A percentile compares a stretch with the other conserved stretches of the same genome.
These are phyloP conservation scores for Helichrysum umbraculigerum DNA, from an alignment of 129 eudicot species.

Conservation along the genomic window DNA sequence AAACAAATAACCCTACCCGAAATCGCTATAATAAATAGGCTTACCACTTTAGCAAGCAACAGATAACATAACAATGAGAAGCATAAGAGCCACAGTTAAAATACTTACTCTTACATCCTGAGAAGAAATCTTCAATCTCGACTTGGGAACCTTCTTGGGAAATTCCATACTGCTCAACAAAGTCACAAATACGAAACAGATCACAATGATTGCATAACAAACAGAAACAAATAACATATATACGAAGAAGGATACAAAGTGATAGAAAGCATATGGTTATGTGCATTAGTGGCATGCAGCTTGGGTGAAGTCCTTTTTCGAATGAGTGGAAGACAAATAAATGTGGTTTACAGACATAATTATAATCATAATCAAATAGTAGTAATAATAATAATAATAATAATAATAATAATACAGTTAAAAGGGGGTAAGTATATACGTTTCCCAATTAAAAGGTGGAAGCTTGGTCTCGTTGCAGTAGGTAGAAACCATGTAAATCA, in stretches of 20 bases:
- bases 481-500: not conserved
- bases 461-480: not conserved
- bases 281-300: not conserved
- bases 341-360: no score
- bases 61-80: not conserved
- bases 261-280: not conserved
- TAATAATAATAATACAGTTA: not conserved
- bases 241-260: not conserved
- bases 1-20: no score
- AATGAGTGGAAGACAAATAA: not conserved
- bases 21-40: no score
- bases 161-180: not conserved
- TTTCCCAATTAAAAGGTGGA: not conserved
- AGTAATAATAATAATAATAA: no score
- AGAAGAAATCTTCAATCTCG: no score
- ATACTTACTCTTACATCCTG: no score
- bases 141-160: not conserved
- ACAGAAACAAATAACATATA: not conserved
- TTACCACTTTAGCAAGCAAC: not conserved
- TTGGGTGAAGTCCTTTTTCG: not conserved
- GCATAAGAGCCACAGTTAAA: not conserved
- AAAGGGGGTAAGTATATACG: not conserved
- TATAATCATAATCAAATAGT: no score
- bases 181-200: not conserved
- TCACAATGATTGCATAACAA: not conserved